Percentiles rank a stretch among this genome's conserved stretches.
These are phyloP conservation scores for Chloris gayana DNA, from an alignment of 176 grass and related monocot genomes.

Conservation along the genomic window DNA sequence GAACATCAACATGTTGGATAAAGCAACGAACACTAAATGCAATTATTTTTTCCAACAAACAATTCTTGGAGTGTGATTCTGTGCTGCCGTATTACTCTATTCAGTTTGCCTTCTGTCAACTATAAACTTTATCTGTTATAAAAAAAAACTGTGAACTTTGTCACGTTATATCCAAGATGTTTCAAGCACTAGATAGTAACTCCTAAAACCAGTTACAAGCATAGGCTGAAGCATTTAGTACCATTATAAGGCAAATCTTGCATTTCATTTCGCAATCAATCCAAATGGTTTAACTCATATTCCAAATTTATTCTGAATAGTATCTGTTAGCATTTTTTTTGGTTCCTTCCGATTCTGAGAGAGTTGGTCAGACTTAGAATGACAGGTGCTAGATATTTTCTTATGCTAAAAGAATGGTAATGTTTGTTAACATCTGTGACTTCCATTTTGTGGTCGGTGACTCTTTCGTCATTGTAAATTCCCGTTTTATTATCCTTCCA, in stretches of 20 bases:
- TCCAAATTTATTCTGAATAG: too few relatives aligned
- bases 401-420: not conserved
- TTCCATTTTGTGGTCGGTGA: not conserved
- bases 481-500: constrained; percentile 1
- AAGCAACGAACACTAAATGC: not conserved
- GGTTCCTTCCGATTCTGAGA: too few relatives aligned
- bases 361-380: not conserved
- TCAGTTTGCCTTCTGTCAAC: constrained; percentile 2
- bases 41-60: not conserved
- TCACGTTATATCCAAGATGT: constrained; percentile 8
- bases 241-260: not conserved
- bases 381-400: not conserved
- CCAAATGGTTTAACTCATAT: not conserved
- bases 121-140: too few relatives aligned
- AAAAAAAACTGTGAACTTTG: not conserved
- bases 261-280: not conserved
- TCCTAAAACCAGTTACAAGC: constrained; percentile 13
- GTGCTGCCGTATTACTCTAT: constrained; percentile 7
- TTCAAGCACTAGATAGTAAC: constrained; percentile 15
- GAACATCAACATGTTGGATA: constrained; percentile 30
- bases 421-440: constrained; percentile 23
- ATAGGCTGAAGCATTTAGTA: not conserved
- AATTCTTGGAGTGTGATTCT: constrained; percentile 6
- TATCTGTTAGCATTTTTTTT: too few relatives aligned
- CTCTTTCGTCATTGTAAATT: constrained; percentile 23